These are phyloP conservation scores for Xylaria sp. DNA, from an alignment of 2,329 filamentous ascomycete genomes.

Conservation along the genomic window DNA sequence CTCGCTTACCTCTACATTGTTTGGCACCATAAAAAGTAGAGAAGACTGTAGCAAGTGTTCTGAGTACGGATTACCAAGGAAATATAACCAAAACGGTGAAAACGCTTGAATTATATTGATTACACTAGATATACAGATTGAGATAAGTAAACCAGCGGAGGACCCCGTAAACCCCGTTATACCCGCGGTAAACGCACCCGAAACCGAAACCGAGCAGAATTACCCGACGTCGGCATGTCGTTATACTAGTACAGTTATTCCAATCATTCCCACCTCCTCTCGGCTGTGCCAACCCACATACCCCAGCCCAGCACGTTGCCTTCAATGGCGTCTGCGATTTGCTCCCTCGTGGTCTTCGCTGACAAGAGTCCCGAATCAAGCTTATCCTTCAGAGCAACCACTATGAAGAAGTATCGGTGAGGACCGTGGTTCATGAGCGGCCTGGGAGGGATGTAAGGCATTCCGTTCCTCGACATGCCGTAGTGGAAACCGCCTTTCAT, in stretches of 20 bases:
- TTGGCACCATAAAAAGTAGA: background rate
- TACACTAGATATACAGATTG: background rate
- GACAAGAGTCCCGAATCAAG: conserved; percentile 54
- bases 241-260: no score
- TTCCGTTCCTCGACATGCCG: conserved; percentile 55
- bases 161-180: conserved; percentile 26
- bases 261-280: background rate
- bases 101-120: conserved; percentile 1
- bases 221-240: conserved; percentile 21
- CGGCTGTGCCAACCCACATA: conserved; percentile 43
- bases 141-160: background rate
- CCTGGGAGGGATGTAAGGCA: conserved; percentile 58
- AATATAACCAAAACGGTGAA: background rate
- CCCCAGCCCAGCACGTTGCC: conserved; percentile 64
- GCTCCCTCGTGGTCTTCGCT: conserved; percentile 54
- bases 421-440: conserved; percentile 62
- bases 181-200: background rate
- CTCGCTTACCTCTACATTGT: background rate
- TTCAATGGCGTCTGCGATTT: conserved; percentile 56
- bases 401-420: conserved; percentile 64
- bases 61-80: background rate
- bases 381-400: conserved; percentile 59
- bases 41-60: background rate
- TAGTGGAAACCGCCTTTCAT: conserved; percentile 60
- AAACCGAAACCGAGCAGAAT: conserved; percentile 1